Percentiles rank a stretch among this genome's conserved stretches.
Conservation (phyloP, 2,329 filamentous ascomycete species). For the Colletotrichum sp. region DNA sequence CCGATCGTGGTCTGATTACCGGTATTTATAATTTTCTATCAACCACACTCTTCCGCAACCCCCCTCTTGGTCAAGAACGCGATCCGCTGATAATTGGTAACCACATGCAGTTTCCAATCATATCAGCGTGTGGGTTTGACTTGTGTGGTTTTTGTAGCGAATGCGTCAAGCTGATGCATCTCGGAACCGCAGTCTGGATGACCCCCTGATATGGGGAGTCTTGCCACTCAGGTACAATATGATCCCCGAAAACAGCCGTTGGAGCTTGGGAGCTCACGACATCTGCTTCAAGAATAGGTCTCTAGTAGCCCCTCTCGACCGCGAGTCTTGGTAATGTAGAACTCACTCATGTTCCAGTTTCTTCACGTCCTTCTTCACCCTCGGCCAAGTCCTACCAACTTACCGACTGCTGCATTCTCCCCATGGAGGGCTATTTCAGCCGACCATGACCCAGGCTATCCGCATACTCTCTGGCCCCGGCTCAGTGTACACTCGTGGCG, state of each 20-base stretch:
- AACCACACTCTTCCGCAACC: not conserved
- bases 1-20: constrained; percentile 81
- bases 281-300: constrained; percentile 91
- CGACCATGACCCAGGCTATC: constrained; percentile 85
- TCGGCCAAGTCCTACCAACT: constrained; percentile 89
- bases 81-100: not conserved
- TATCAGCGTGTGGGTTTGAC: constrained; percentile 76
- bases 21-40: constrained; percentile 32
- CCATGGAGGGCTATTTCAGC: constrained; percentile 86
- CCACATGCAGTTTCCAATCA: constrained; percentile 76
- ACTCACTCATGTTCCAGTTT: constrained; percentile 48
- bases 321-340: constrained; percentile 4
- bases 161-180: constrained; percentile 3
- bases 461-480: constrained; percentile 70
- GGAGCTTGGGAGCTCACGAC: constrained; percentile 91
- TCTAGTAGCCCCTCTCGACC: not conserved
- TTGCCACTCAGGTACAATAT: constrained; percentile 77
- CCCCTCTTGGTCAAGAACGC: not conserved
- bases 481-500: not conserved
- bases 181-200: constrained; percentile 72
- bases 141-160: constrained; percentile 4
- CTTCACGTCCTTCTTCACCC: constrained; percentile 79
- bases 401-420: constrained; percentile 81
- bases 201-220: constrained; percentile 92
- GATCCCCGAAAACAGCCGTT: constrained; percentile 77